Base-by-base conservation (phyloP, 331 rosid species). In the Ulmus americana region DNA sequence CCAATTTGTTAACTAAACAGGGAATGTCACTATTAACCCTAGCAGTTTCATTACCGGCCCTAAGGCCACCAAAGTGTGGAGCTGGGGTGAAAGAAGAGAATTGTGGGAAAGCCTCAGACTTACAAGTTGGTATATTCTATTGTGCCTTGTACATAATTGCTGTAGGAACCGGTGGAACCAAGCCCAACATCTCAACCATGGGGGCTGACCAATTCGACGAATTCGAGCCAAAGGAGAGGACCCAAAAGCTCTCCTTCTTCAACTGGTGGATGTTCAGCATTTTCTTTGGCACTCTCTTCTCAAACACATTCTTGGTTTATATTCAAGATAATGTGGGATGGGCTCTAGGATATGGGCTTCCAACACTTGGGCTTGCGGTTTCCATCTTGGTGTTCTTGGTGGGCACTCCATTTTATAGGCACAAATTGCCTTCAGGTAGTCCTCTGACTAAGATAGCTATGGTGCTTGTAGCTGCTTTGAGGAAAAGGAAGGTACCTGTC, bases 201-300 rank as follows among this genome's bases (percentile, higher is more conserved):
- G 96, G 97, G 7, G 97, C 97, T 0, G 96, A 91, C 52, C 97
- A 88, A 62, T 91, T 91, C 58, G 97, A 91, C 59, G 86, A 85
- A 40, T 88, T 80, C 39, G 95, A 84, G 35, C 82, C 91, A 0
- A 86, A 82, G 28, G 97, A 91, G 74, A 84, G 73, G 73, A 39
- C n/a, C 18, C 77, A 77, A 14, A 88, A 88, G 67, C 90, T 88
- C 42, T 91, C 97, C 56, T 91, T 91, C 70, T 91, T 88, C 65
- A 91, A 91, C 55, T 91, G 96, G 97, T 91, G 96, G 96, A 78
- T 86, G 83, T 86, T 88, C 54, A 80, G 96, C 59, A 84, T 88
- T 11, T 85, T 88, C 72, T 47, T 79, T 48, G 97, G 97, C 8
- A 84, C 88, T n/a, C 91, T 91, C 43, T 91, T 88, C 82, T 70